phyloP scores from a whole-genome alignment of 1,139 yeast genomes.

The Neolecta irregularis region DNA sequence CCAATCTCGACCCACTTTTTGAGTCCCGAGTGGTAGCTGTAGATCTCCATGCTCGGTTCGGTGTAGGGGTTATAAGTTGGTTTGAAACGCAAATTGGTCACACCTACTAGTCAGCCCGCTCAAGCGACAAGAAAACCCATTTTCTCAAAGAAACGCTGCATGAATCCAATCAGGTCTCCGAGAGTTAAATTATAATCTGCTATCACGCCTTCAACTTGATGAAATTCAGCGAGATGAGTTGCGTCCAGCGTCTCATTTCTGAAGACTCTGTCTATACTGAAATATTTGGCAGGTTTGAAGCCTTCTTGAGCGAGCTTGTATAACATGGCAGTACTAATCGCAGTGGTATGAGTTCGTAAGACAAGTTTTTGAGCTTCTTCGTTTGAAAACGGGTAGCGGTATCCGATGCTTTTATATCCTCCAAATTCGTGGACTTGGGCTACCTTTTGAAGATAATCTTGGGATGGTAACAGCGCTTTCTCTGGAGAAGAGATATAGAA shows the following conservation, averaged over 20 bases:
- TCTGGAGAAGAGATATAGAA: constrained; percentile 90
- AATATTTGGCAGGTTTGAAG: constrained; percentile 64
- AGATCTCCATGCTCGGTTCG: constrained; percentile 95
- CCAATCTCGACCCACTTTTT: constrained; percentile 99
- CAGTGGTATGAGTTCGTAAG: constrained; percentile 93
- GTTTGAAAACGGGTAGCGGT: constrained; percentile 93
- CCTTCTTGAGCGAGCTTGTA: constrained; percentile 76
- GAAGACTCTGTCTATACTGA: constrained; percentile 95
- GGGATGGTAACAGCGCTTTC: constrained; percentile 79
- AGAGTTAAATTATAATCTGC: constrained; percentile 91
- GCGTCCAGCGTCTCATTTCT: constrained; percentile 99
- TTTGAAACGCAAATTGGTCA: constrained; percentile 82
- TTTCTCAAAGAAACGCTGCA: constrained; percentile 90
- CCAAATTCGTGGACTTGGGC: constrained; percentile 79
- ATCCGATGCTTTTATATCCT: constrained; percentile 87
- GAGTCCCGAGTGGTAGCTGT: constrained; percentile 89
- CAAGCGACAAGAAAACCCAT: constrained; percentile 44
- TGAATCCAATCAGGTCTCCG: constrained; percentile 94
- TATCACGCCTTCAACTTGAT: constrained; percentile 97
- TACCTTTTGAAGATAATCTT: constrained; percentile 58
- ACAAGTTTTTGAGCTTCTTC: constrained; percentile 84
- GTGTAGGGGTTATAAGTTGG: constrained; percentile 99
- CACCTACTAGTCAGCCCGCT: constrained; percentile 22
- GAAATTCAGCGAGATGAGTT: constrained; percentile 98
- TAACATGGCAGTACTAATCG: constrained; percentile 78